Evolutionary conservation across 2,329 filamentous ascomycete species (phyloP), one percentile per base, ranked within the genome.

Genomic region (Ophiostoma sp.): DNA sequence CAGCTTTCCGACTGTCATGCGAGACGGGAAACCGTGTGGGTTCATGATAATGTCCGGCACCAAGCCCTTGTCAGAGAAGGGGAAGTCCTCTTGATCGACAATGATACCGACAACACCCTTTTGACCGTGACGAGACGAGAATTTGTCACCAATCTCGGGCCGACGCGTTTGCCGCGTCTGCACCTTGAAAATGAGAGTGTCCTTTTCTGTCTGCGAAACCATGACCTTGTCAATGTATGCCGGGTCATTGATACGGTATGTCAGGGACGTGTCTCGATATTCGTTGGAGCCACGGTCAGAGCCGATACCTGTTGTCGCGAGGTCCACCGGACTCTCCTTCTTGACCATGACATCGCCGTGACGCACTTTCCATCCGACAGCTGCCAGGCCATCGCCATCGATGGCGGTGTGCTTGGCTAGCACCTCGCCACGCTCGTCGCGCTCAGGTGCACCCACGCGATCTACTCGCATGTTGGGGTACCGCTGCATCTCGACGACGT

Each of bases 41-140:
- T 99, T 99, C 95, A 99, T 99, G 86, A 99, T 99, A 73, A 99
- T 97, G 78, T 99, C 95, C 0, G 95, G 95, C n/a, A 88, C 89
- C 73, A 99, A 87, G 2, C 95, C 96, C 66, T 85, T 82, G 78
- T 99, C 95, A 47, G 90, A 90, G 80, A 99, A 99, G 0, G 95
- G 95, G 87, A 99, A 90, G 76, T 99, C 95, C 76, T 95, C 93
- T 79, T 98, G 94, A 71, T 97, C 91, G 18, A 94, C 93, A 69
- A 99, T 97, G 74, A 98, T 94, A 68, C 95, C 95, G 1, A 96
- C 93, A 27, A 98, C 95, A 81, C 95, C 95, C 78, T 99, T 99
- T 76, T 99, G 95, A 27, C 95, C 95, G 84, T 99, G 95, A 70
- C 95, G 92, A 66, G 95, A 99, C 0, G 93, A 97, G 80, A 99